Evolutionary conservation across 2,329 filamentous ascomycete species (phyloP), one percentile per base, ranked within the genome.

Genomic region (Cladophialophora yegresii): DNA sequence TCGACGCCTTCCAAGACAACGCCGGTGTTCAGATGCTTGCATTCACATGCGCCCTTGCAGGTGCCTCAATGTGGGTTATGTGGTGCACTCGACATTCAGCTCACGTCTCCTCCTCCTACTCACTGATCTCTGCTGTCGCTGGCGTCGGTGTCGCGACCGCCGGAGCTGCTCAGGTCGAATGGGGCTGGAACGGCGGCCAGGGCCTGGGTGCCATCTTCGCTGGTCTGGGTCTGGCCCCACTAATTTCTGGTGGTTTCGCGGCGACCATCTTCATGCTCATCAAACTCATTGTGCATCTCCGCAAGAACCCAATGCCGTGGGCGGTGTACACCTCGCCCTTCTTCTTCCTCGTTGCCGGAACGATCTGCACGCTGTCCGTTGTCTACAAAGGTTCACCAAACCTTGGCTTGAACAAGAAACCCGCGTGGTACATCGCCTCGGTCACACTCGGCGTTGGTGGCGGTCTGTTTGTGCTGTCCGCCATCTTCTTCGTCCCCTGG

Each of bases 371-470:
- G 0, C 82, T 93, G 4, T 91, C 88, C 50, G 87, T 93, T 71
- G 89, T 92, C 70, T 92, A 91, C 84, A 92, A 92, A 82, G 89
- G 89, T 33, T 91, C 89, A 9, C 89, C 89, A 26, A 87, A 81
- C 64, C 83, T 90, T 32, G 82, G 83, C 23, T 79, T 91, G 30
- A 81, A 79, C 79, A 85, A 88, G 77, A 89, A 88, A 81, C 87
- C 89, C 1, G 76, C 77, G 8, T 87, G 84, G 83, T 92, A 85
- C 73, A 85, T 92, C 66, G 87, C 82, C 10, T 78, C 83, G 13
- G 88, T 91, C 66, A 87, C 86, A 20, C 72, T 91, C 65, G 88
- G 89, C 47, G 82, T 81, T 40, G 89, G 88, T 66, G 79, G 76
- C 54, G 88, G 85, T 63, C 77, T 92, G 36, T 80, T 77, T 55